Evolutionary conservation across 352 stramenopile genomes (phyloP).

Genomic region (Phytophthora europaea): DNA sequence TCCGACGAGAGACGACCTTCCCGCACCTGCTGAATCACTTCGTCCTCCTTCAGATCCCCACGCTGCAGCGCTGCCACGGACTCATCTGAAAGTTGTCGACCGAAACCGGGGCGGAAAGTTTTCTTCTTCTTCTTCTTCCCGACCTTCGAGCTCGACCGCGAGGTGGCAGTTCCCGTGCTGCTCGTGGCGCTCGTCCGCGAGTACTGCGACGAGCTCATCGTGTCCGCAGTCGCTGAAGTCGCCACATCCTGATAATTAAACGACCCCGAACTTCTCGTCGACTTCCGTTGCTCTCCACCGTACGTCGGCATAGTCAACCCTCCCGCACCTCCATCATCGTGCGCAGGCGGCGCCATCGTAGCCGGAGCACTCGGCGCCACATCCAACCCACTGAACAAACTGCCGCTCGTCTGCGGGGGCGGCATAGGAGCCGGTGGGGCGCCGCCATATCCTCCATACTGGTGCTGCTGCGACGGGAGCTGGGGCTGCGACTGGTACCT

Average conservation of each 20-base stretch:
- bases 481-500: slow-evolving; percentile 35
- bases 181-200: slow-evolving; percentile 41
- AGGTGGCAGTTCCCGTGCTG: slow-evolving; percentile 37
- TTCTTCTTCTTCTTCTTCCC: slow-evolving; percentile 89
- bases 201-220: slow-evolving; percentile 26
- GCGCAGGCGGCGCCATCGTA: slow-evolving; percentile 14
- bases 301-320: slow-evolving; percentile 25
- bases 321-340: slow-evolving; percentile 28
- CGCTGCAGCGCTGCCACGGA: slow-evolving; percentile 80
- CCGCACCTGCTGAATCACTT: slow-evolving; percentile 61
- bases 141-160: slow-evolving; percentile 53
- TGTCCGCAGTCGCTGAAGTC: slow-evolving; percentile 14
- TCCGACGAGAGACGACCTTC: slow-evolving; percentile 40
- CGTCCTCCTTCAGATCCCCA: slow-evolving; percentile 79
- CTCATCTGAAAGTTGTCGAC: slow-evolving; percentile 86
- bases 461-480: slow-evolving; percentile 12
- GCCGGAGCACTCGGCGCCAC: slow-evolving; percentile 39
- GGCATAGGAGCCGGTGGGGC: slow-evolving; percentile 4
- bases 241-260: slow-evolving; percentile 79
- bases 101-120: slow-evolving; percentile 86
- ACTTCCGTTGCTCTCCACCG: slow-evolving; percentile 49
- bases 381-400: slow-evolving; percentile 65
- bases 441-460: slow-evolving; percentile 47
- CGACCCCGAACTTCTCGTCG: slow-evolving; percentile 44
- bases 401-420: slow-evolving; percentile 22